phyloP scores from a whole-genome alignment of 1,139 yeast species.

The Taphrina confusa region DNA sequence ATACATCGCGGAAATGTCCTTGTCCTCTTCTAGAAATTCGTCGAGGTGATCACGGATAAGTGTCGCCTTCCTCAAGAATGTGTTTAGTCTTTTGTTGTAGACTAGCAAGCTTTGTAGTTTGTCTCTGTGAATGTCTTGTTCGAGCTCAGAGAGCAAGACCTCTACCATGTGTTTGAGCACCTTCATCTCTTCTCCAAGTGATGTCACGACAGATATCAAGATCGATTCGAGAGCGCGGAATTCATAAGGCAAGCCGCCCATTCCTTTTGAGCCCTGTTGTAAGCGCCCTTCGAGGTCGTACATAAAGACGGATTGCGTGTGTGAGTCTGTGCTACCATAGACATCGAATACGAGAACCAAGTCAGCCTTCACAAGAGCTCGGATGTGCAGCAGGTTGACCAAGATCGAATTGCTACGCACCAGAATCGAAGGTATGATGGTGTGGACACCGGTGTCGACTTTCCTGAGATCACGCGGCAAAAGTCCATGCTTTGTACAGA shows the following conservation, averaged over 20 bases:
- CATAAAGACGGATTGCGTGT: conserved; percentile 74
- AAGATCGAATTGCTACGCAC: conserved; percentile 77
- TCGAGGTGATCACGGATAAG: conserved; percentile 83
- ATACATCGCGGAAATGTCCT: conserved; percentile 83
- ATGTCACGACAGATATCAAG: conserved; percentile 77
- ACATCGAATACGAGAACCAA: conserved; percentile 80
- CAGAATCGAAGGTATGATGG: conserved; percentile 83
- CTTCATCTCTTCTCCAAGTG: conserved; percentile 80
- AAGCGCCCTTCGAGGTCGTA: conserved; percentile 83
- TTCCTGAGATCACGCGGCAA: conserved; percentile 82
- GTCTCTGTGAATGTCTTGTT: conserved; percentile 79
- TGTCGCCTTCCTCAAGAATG: conserved; percentile 80
- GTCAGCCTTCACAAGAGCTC: conserved; percentile 81
- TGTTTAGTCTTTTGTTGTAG: conserved; percentile 75
- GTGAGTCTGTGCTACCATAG: conserved; percentile 59
- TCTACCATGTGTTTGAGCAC: conserved; percentile 72
- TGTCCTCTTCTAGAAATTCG: conserved; percentile 79
- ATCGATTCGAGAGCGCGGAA: conserved; percentile 88
- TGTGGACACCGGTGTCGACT: conserved; percentile 84
- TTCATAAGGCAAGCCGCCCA: conserved; percentile 61
- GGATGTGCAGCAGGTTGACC: conserved; percentile 77
- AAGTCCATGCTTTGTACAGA: conserved; percentile 71
- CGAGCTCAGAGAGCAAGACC: conserved; percentile 76
- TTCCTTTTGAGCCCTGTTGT: conserved; percentile 49
- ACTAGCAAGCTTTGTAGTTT: conserved; percentile 77